Evolutionary conservation across 257 asterid genomes (phyloP).

Genomic region (Solanum neorickii): DNA sequence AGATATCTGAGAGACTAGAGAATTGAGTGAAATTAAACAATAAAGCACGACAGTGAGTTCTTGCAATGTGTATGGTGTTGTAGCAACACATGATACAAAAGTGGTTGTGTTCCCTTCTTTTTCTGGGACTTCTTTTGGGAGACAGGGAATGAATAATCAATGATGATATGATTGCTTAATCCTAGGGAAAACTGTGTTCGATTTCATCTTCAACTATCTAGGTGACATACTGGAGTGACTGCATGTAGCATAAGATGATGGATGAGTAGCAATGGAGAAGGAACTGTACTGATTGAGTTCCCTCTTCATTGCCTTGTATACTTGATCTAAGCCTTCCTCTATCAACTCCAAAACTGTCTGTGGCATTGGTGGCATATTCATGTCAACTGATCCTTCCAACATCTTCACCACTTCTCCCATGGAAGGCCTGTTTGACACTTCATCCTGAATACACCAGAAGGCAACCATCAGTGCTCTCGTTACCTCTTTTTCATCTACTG

Average conservation of each 20-base stretch:
- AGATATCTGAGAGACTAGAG: background rate
- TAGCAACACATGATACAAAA: background rate
- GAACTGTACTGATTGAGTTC: constrained; percentile 61
- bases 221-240: constrained; percentile 81
- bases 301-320: constrained; percentile 77
- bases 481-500: constrained; percentile 45
- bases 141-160: background rate
- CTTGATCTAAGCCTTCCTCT: constrained; percentile 81
- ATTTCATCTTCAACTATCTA: constrained; percentile 17
- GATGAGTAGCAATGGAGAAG: constrained; percentile 44
- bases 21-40: background rate
- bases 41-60: background rate
- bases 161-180: background rate
- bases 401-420: constrained; percentile 89
- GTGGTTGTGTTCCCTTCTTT: background rate
- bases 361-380: constrained; percentile 71
- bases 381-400: constrained; percentile 63
- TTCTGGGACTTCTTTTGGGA: background rate
- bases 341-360: constrained; percentile 65
- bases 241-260: constrained; percentile 76
- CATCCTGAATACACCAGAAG: constrained; percentile 89
- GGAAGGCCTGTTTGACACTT: constrained; percentile 55
- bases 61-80: background rate
- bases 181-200: background rate
- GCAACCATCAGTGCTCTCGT: constrained; percentile 49